Conservation (phyloP, 495 filamentous ascomycete genomes). For the Penicillium waksmanii region DNA sequence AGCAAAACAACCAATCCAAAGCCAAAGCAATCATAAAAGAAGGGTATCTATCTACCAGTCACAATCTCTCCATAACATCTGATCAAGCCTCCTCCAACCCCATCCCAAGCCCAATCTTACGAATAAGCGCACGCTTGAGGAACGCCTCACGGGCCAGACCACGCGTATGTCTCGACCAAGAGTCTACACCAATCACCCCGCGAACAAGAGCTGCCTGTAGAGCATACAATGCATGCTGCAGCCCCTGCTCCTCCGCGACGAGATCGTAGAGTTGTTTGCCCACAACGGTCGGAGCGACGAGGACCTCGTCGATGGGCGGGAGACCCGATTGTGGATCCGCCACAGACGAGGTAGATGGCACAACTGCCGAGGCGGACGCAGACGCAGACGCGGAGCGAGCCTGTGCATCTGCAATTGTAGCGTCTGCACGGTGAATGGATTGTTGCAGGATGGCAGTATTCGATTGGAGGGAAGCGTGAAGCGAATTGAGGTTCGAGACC, state of each 20-base stretch:
- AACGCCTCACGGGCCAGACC: conserved; percentile 87
- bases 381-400: conserved; percentile 44
- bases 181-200: conserved; percentile 76
- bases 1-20: not conserved
- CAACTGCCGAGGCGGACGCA: conserved; percentile 23
- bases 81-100: conserved; percentile 53
- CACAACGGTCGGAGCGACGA: conserved; percentile 93
- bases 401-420: conserved; percentile 69
- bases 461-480: conserved; percentile 68
- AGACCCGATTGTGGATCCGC: conserved; percentile 39
- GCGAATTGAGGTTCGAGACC: conserved; percentile 65
- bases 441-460: conserved; percentile 80
- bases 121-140: conserved; percentile 83
- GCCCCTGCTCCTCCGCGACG: conserved; percentile 80
- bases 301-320: conserved; percentile 80
- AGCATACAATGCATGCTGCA: conserved; percentile 83
- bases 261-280: conserved; percentile 88
- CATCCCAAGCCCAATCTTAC: conserved; percentile 89
- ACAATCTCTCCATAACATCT: conserved; percentile 9
- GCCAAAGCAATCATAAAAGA: not conserved
- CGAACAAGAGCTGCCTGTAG: conserved; percentile 80
- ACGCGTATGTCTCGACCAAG: conserved; percentile 82
- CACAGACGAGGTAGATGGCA: conserved; percentile 3
- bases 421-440: conserved; percentile 76
- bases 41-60: conserved; percentile 21